Percentiles rank a stretch among this genome's conserved stretches.
These are phyloP conservation scores for Rhodamnia argentea DNA, from an alignment of 345 rosid species.

Conservation along the genomic window DNA sequence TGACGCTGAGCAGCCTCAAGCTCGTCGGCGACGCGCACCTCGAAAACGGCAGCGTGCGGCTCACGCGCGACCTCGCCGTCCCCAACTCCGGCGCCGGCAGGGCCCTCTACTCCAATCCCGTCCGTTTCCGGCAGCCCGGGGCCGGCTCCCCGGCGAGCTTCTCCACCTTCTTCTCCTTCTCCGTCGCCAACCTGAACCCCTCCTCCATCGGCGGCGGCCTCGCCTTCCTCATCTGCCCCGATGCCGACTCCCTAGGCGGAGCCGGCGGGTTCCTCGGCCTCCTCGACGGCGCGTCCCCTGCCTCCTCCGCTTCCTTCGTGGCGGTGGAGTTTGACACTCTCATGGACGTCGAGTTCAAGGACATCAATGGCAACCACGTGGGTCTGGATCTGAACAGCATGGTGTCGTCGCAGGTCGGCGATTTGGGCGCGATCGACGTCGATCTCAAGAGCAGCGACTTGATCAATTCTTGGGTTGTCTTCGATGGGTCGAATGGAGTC, in stretches of 20 bases:
- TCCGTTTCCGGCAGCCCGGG: slow-evolving; percentile 55
- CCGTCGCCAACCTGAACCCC: slow-evolving; percentile 65
- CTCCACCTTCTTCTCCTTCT: slow-evolving; percentile 81
- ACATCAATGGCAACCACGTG: slow-evolving; percentile 91
- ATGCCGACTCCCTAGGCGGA: slow-evolving; percentile 55
- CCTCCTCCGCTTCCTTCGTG: slow-evolving; percentile 33
- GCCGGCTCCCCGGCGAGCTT: slow-evolving; percentile 51
- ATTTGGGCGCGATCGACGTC: slow-evolving; percentile 52
- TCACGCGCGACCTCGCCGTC: slow-evolving; percentile 76
- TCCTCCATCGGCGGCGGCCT: slow-evolving; percentile 92
- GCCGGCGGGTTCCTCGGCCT: slow-evolving; percentile 78
- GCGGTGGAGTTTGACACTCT: slow-evolving; percentile 95
- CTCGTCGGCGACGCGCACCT: slow-evolving; percentile 91
- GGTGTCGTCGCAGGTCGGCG: slow-evolving; percentile 62
- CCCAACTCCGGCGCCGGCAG: slow-evolving; percentile 83
- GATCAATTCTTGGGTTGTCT: slow-evolving; percentile 84
- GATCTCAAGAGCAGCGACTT: slow-evolving; percentile 90
- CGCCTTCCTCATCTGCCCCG: slow-evolving; percentile 75
- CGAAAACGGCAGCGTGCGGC: slow-evolving; percentile 65
- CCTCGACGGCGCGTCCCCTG: slow-evolving; percentile 20
- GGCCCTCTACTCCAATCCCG: slow-evolving; percentile 64
- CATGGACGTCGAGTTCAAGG: slow-evolving; percentile 78
- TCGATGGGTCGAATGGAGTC: slow-evolving; percentile 35
- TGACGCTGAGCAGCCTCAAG: slow-evolving; percentile 58
- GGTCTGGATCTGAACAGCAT: slow-evolving; percentile 82